These are phyloP conservation scores for Pseudotulostoma volvatum DNA, from an alignment of 495 filamentous ascomycete genomes.

Conservation along the genomic window DNA sequence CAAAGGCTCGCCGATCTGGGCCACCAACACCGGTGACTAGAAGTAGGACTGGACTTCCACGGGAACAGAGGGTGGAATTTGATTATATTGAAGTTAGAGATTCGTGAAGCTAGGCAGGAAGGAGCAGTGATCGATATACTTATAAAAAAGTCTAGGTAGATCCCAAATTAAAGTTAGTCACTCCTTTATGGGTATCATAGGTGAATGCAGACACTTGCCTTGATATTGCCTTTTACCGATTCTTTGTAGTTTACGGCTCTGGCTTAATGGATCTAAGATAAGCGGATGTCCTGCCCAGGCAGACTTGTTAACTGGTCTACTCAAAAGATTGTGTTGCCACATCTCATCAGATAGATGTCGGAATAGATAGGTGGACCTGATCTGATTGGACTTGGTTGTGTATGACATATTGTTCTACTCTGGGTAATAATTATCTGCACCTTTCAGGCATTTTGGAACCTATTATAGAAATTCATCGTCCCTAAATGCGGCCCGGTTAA, in stretches of 20 bases:
- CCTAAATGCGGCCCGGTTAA: no score
- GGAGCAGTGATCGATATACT: neutral
- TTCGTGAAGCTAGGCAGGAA: neutral
- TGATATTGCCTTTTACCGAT: neutral
- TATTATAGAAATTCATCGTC: no score
- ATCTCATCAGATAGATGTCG: neutral
- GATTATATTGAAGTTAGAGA: neutral
- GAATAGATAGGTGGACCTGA: neutral
- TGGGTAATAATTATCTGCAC: no score
- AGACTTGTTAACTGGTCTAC: neutral
- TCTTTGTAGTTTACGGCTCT: no score
- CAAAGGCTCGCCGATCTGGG: conserved; percentile 12
- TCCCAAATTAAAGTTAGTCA: neutral
- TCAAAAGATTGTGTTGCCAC: neutral
- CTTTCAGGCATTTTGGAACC: no score
- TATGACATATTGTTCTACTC: neutral
- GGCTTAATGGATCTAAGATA: no score
- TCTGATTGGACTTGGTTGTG: neutral
- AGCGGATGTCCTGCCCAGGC: neutral
- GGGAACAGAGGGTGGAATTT: neutral
- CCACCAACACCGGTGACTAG: neutral
- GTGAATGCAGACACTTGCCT: neutral
- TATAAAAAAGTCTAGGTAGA: neutral
- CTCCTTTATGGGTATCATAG: neutral
- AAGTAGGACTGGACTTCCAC: neutral